Base-by-base conservation (phyloP, 495 filamentous ascomycete genomes). In the Letharia columbiana region DNA sequence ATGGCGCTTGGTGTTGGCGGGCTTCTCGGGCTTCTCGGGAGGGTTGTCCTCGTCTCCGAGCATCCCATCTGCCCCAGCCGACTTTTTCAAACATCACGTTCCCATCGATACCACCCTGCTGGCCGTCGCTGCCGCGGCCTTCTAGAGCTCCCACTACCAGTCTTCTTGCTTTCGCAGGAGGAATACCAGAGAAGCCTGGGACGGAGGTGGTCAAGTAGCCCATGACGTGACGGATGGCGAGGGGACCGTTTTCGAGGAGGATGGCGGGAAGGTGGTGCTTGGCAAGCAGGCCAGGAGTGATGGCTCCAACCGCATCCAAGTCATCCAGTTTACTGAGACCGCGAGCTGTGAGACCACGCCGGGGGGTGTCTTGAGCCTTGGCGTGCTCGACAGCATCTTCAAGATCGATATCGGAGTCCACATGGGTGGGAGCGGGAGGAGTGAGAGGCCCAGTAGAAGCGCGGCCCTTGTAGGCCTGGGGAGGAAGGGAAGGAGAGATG, bases 31-130 rank as follows among this genome's bases (percentile, higher is more conserved):
- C 68, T 69, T 67, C 79, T 65, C 83, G 82, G 59, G 82, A 71
- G 18, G 83, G 77, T 68, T 92, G 86, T 37, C 85, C 90, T 64
- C 86, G 84, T 74, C 83, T 82, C 70, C 84, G 86, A 65, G 93
- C 93, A 75, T 94, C 88, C 94, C 94, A 98, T 58, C 91, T 86
- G 60, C 94, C 94, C 94, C 94, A 98, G 66, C 94, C 94, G 66
- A 96, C 89, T 78, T 98, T 98, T 74, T 95, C 89, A 71, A 97
- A 98, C 69, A 89, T 82, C 63, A 98, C 89, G 63, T 93, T 89
- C 69, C 89, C 86, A 63, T 87, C 77, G 15, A 76, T 66, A 52
- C 87, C 81, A 61, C 87, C 90, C 49, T 84, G 84, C 69, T 86
- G 84, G 64, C 80, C 82, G 42, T 82, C 83, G 52, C 77, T 82